Base-by-base conservation (phyloP, 139 green algal genomes). In the Tetraselmis striata region DNA sequence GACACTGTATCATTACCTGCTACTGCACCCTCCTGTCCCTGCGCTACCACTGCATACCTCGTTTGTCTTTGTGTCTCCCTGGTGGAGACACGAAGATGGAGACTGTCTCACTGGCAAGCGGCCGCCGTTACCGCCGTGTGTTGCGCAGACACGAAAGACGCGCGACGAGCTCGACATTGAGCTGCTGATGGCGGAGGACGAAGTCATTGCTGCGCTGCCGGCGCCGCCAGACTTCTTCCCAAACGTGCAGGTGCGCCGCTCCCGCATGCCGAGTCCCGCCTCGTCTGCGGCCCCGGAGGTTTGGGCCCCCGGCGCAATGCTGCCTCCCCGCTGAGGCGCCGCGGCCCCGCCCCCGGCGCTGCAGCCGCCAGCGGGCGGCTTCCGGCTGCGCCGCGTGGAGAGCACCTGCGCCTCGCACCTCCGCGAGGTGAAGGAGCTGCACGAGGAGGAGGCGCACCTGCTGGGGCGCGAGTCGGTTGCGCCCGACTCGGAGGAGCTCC, bases 121-220 rank as follows among this genome's bases (percentile, higher is more conserved):
- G n/a, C n/a, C n/a, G n/a, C n/a, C n/a, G n/a, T n/a, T n/a, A n/a
- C n/a, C n/a, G n/a, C n/a, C 45, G 11, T 67, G 45, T 25, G 18
- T 67, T 67, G 45, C 45, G 45, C 45, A 67, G 45, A 67, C 45
- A 67, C 45, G 45, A 5, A 67, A 67, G 1, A 89, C 89, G 0
- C 80, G 89, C 18, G 84, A 88, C 32, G 83, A 84, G 29, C 86
- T 93, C 25, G 89, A 93, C 80, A 81, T 84, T 22, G 78, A 86
- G 81, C 85, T 93, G 28, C 82, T 91, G 75, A 78, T 88, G 29
- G 87, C 87, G 22, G 89, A 93, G 59, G 77, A 83, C 75, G 89
- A 91, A 31, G 79, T 32, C 1, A 84, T 91, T 28, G 59, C 80
- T 0, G 89, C 86, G 0, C 83, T 91, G 83, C 77, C 77, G 0